Percentiles rank a stretch among this genome's conserved stretches.
Evolutionary conservation across 495 filamentous ascomycete species (phyloP).

Genomic region (Xylaria acuta): DNA sequence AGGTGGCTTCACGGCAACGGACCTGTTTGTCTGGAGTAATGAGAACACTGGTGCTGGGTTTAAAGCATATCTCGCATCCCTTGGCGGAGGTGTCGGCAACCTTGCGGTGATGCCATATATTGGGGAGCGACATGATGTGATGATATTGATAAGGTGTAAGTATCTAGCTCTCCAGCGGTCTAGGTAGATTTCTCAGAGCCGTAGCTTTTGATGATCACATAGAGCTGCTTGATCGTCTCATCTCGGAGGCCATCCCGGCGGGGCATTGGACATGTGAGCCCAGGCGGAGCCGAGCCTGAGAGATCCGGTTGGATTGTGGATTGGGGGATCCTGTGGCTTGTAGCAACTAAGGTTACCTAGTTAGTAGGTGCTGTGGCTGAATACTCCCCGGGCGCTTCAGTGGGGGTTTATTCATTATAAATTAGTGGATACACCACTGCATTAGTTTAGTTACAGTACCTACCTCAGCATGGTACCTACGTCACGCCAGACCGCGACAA

Average conservation of each 20-base stretch:
- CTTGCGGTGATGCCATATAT: conserved; percentile 84
- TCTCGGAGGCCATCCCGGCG: background rate
- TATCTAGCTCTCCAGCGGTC: background rate
- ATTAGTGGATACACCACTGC: background rate
- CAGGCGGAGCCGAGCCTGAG: background rate
- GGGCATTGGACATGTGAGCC: background rate
- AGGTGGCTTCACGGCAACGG: conserved; percentile 29
- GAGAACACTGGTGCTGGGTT: conserved; percentile 83
- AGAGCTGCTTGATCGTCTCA: background rate
- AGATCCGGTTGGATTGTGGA: background rate
- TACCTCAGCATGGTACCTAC: conserved; percentile 6
- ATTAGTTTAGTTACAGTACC: background rate
- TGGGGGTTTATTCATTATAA: background rate
- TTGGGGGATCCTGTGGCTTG: background rate
- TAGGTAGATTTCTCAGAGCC: background rate
- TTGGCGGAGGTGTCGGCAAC: conserved; percentile 85
- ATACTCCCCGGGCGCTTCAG: background rate
- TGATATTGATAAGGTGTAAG: background rate
- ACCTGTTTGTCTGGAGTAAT: conserved; percentile 93
- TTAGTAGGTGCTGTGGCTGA: background rate
- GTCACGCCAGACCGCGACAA: conserved; percentile 14
- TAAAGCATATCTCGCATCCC: conserved; percentile 90
- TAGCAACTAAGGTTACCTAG: background rate
- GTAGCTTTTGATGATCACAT: background rate
- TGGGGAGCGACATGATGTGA: conserved; percentile 64